Conservation (phyloP, 495 filamentous ascomycete genomes). For the Aspergillus sclerotiicarbonarius region DNA sequence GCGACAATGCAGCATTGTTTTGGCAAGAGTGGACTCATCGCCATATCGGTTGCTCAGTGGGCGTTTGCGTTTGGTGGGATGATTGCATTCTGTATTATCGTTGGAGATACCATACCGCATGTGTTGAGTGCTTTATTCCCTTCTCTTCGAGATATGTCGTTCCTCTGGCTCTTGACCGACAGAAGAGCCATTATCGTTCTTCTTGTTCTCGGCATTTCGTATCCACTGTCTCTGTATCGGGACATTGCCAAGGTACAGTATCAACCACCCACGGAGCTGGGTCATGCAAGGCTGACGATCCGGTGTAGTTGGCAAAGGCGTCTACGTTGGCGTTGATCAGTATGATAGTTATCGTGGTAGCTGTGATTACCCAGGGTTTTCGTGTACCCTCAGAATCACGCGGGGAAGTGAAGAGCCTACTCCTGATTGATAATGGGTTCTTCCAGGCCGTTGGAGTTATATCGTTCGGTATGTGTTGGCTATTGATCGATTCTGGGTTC, state of each 20-base stretch:
- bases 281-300: constrained; percentile 19
- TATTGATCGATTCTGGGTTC: not conserved
- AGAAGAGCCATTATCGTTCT: constrained; percentile 80
- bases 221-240: constrained; percentile 85
- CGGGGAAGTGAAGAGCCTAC: constrained; percentile 62
- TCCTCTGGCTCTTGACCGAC: constrained; percentile 78
- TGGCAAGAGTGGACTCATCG: constrained; percentile 80
- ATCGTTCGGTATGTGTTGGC: constrained; percentile 71
- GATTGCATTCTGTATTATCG: constrained; percentile 96
- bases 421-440: constrained; percentile 78
- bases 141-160: constrained; percentile 63
- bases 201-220: constrained; percentile 83
- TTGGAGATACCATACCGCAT: constrained; percentile 92
- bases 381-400: constrained; percentile 65
- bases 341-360: constrained; percentile 85
- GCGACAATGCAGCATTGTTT: constrained; percentile 94
- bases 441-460: constrained; percentile 97
- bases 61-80: constrained; percentile 98
- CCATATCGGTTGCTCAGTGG: constrained; percentile 90
- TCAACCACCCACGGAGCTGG: constrained; percentile 13
- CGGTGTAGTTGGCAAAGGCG: constrained; percentile 80
- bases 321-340: constrained; percentile 86
- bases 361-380: constrained; percentile 83
- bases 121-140: constrained; percentile 83
- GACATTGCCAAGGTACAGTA: constrained; percentile 86